Evolutionary conservation across 2,329 filamentous ascomycete species (phyloP), one percentile per base, ranked within the genome.

Genomic region (Xylariaceae sp.): DNA sequence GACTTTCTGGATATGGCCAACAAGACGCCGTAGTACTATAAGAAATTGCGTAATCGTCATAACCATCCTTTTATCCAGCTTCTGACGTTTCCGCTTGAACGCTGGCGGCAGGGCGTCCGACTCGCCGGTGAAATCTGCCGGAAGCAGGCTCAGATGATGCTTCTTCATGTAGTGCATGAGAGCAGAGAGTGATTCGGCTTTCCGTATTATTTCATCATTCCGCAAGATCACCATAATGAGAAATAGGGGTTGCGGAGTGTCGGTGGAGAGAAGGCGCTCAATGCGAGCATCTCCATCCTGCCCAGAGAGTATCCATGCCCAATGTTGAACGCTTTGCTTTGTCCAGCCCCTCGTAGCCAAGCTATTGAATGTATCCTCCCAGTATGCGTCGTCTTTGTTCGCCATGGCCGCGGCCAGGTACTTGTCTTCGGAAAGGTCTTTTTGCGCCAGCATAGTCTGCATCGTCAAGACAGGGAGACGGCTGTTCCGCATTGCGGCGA

Each of bases 251-350:
- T 63, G 66, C 6, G 53, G 57, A 7, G 43, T 47, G 16, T 59
- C 49, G 13, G 48, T 55, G 1, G 56, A 59, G 27, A 64, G 34
- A 15, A 69, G 57, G 9, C 66, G 59, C 31, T 59, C 46, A 5
- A 64, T 51, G 11, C 60, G 60, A 28, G 35, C 48, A 38, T 68
- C 66, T 6, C 58, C 56, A 32, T 59, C 48, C 5, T 56, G 41
- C 0, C 54, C 61, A 0, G 53, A 56, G 13, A 70, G 33, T 16
- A 70, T 65, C 64, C 63, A 68, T 28, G 62, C 39, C 66, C 67
- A 69, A 27, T 62, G 60, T 9, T 59, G 56, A 19, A 69, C 34
- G 27, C 67, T 57, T 2, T 51, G 50, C 38, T 53, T 53, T 2
- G 50, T 48, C 43, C 62, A 55, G 5, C 64, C 65, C 33, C 57